Conservation (phyloP, 805 yeast species). For the Scheffersomyces amazonensis region DNA sequence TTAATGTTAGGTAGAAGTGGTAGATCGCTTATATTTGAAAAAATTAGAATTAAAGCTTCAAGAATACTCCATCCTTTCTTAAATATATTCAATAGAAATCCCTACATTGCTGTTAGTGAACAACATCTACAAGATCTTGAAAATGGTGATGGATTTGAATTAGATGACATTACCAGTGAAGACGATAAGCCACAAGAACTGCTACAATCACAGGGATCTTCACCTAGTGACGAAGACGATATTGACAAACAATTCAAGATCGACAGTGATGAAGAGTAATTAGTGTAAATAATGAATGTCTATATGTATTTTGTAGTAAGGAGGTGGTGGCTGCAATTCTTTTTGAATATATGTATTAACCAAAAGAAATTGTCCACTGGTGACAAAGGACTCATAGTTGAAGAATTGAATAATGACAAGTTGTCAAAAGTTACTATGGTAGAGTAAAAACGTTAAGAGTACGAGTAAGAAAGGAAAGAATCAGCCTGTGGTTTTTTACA, state of each 20-base stretch:
- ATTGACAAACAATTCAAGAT: constrained; percentile 13
- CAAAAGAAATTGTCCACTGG: too few species aligned
- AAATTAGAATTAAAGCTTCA: neutral
- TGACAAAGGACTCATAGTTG: too few species aligned
- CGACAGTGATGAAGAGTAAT: constrained; percentile 17
- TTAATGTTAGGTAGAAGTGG: constrained; percentile 31
- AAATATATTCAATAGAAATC: neutral
- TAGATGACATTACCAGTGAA: constrained; percentile 5
- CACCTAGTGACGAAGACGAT: neutral
- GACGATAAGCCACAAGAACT: neutral
- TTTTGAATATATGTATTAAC: too few species aligned
- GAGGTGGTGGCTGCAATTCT: too few species aligned
- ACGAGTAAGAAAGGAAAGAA: too few species aligned
- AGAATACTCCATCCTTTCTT: neutral
- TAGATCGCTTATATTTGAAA: constrained; percentile 8
- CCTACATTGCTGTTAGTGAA: neutral
- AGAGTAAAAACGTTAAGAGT: too few species aligned
- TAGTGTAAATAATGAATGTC: too few species aligned
- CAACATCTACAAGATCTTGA: constrained; percentile 3
- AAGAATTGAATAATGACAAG: too few species aligned
- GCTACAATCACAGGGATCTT: too few species aligned
- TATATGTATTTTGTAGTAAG: too few species aligned
- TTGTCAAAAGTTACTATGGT: too few species aligned
- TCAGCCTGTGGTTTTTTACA: too few species aligned
- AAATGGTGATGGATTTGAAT: constrained; percentile 7